Conservation (phyloP, 306 rosid genomes). For the Quercus parvula region DNA sequence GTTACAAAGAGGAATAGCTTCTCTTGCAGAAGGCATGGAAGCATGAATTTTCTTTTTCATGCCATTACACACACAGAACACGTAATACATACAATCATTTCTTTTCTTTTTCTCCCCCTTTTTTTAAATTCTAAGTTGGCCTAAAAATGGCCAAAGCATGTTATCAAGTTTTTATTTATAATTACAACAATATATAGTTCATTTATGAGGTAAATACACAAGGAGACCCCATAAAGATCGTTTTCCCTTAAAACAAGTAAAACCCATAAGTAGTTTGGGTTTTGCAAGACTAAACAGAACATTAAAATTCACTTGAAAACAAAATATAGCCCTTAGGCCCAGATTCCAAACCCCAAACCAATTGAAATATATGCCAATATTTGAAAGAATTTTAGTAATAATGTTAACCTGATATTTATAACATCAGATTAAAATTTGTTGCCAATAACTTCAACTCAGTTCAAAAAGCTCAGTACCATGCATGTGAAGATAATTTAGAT, state of each 20-base stretch:
- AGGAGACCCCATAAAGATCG: not conserved
- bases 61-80: not conserved
- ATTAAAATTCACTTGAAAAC: not conserved
- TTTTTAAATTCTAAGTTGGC: no score
- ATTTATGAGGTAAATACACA: not conserved
- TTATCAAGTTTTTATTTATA: not conserved
- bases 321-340: not conserved
- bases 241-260: not conserved
- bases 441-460: not conserved
- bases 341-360: not conserved
- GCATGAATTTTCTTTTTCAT: not conserved
- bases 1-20: slow-evolving; percentile 20
- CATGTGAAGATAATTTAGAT: not conserved
- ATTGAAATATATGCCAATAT: not conserved
- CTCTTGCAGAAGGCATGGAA: slow-evolving; percentile 2
- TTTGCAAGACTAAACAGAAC: not conserved
- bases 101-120: no score
- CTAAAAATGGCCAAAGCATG: no score
- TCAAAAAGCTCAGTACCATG: not conserved
- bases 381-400: not conserved
- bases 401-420: not conserved
- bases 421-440: not conserved
- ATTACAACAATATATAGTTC: not conserved
- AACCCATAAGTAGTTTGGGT: not conserved
- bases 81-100: no score